Base-by-base conservation (phyloP, 306 rosid species). In the Cucurbita moschata region DNA sequence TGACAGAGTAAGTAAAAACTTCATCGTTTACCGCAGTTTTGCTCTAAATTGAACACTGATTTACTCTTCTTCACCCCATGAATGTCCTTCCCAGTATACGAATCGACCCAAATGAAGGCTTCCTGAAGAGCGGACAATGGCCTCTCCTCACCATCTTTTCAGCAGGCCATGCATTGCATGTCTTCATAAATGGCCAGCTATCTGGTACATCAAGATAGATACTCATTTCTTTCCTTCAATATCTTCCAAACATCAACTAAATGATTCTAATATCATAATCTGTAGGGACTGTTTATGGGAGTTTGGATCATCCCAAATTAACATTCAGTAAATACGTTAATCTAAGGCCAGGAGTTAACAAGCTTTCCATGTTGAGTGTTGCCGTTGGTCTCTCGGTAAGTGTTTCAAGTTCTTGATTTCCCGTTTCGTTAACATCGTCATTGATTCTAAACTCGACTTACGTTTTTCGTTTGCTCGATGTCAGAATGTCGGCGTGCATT, bases 1-100 rank as follows among this genome's bases (percentile, higher is more conserved):
- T 86, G 96, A 88, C 97, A 63, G 99, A 95, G 99, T 95, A 81
- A 89, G 99, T 95, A 81, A 89, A 97, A 82, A 79, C 53, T 69
- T 49, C 42, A 59, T 70, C 73, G 55, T 14, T 64, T 19, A 76
- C 61, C 19, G 61, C 66, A 74, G n/a, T 60, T 40, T 18, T 30
- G 49, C 57, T 43, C 54, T 75, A 12, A 72, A 14, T 30, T 23
- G 62, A 54, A 52, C 58, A 35, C 51, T 50, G 50, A 13, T 54
- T 73, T 39, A 42, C 63, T 5, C 21, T n/a, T 9, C 43, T 16
- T 16, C 53, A 49, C 53, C 43, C 55, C 58, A 8, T 4, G 8
- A 23, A 64, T 75, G 50, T 40, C 50, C 60, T 56, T 5, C 74
- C 63, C 90, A 95, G 97, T 82, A 85, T 95, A 76, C 86, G 83